phyloP scores from a whole-genome alignment of 345 rosid genomes.

The Diplotaxis tenuifolia region DNA sequence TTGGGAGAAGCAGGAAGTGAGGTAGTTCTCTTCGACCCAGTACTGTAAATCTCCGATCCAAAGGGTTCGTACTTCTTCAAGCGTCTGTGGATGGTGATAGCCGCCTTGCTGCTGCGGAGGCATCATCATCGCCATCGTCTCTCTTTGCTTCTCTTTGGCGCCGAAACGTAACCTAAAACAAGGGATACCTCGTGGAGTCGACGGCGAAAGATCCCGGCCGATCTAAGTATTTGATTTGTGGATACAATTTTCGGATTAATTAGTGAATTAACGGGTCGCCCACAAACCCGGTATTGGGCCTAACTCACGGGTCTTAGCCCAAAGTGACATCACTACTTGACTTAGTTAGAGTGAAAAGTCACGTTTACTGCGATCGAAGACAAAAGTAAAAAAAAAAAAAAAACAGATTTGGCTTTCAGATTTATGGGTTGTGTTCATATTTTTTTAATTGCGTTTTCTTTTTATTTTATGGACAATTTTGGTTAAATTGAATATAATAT shows the following conservation, averaged over 20 bases:
- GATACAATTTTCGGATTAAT: background rate
- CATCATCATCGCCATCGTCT: slow-evolving; percentile 42
- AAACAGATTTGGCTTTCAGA: too few species aligned
- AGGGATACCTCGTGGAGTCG: background rate
- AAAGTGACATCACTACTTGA: background rate
- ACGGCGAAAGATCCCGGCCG: slow-evolving; percentile 10
- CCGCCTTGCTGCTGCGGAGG: slow-evolving; percentile 31
- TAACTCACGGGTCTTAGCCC: background rate
- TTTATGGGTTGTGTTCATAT: too few species aligned
- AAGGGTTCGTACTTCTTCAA: slow-evolving; percentile 89
- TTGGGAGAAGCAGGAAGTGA: slow-evolving; percentile 83
- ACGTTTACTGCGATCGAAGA: background rate
- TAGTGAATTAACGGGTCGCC: background rate
- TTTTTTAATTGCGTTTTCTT: too few species aligned
- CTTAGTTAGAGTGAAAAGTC: too few species aligned
- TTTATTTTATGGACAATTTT: background rate
- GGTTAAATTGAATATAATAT: background rate
- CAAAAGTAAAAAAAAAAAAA: too few species aligned
- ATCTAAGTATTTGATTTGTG: background rate
- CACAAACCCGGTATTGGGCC: background rate
- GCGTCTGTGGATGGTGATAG: slow-evolving; percentile 80
- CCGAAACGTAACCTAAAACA: slow-evolving; percentile 12
- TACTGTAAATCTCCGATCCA: slow-evolving; percentile 98
- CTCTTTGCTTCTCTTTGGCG: background rate
- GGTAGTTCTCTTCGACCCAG: slow-evolving; percentile 89